phyloP scores from a whole-genome alignment of 2,329 filamentous ascomycete species.

The Myotisia sp. region DNA sequence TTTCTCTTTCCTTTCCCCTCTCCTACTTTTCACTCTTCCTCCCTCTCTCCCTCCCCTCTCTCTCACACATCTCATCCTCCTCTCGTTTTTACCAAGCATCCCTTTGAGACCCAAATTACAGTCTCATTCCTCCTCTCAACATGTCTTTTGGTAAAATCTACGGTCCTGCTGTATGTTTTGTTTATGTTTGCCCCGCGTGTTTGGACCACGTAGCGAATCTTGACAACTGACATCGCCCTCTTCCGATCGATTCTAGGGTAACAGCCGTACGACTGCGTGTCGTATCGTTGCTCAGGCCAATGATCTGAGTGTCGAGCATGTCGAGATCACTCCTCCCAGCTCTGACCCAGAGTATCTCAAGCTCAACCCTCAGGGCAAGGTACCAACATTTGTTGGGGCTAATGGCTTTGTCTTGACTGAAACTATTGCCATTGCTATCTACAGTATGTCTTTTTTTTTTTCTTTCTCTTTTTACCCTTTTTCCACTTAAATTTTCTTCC shows the following conservation, averaged over 20 bases:
- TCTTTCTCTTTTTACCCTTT: constrained; percentile 12
- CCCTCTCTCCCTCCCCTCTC: constrained; percentile 4
- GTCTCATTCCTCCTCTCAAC: constrained; percentile 32
- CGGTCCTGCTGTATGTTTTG: constrained; percentile 55
- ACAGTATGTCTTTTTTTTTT: constrained; percentile 54
- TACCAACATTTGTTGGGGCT: constrained; percentile 81
- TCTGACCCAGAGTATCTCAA: constrained; percentile 65
- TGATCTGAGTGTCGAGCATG: constrained; percentile 77
- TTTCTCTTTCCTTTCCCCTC: constrained; percentile 11
- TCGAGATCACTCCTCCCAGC: constrained; percentile 52
- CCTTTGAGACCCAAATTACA: constrained; percentile 5
- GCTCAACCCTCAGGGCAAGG: constrained; percentile 75
- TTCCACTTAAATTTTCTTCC: constrained; percentile 1
- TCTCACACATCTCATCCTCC: constrained; percentile 4
- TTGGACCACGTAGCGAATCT: neutral
- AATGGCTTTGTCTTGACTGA: constrained; percentile 86
- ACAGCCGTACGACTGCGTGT: constrained; percentile 79
- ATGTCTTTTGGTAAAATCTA: constrained; percentile 98
- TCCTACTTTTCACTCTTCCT: constrained; percentile 10
- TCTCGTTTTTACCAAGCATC: constrained; percentile 7
- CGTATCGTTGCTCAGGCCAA: constrained; percentile 95
- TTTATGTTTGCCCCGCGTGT: constrained; percentile 2
- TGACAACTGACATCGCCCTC: too few species aligned
- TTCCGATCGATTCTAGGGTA: constrained; percentile 49
- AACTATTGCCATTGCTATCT: constrained; percentile 90